These are phyloP conservation scores for Emergomyces africanus DNA, from an alignment of 2,329 filamentous ascomycete genomes.

Conservation along the genomic window DNA sequence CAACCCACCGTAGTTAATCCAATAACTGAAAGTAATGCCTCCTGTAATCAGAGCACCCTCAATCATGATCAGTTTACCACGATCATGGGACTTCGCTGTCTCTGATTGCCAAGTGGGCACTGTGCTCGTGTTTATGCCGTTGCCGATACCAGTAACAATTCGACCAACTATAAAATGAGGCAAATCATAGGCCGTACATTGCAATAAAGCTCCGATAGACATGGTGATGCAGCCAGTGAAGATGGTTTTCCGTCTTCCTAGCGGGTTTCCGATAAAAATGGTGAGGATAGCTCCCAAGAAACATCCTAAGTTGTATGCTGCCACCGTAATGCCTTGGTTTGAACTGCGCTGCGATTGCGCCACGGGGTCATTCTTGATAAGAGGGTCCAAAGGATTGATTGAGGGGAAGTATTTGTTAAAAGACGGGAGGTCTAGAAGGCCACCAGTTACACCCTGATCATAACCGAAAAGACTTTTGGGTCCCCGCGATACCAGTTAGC, in stretches of 20 bases:
- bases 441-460: constrained; percentile 33
- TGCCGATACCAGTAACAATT: constrained; percentile 17
- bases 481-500: not conserved
- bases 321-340: constrained; percentile 21
- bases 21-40: constrained; percentile 35
- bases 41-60: constrained; percentile 37
- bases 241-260: constrained; percentile 14
- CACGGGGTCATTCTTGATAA: not conserved
- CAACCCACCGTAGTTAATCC: constrained; percentile 37
- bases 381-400: constrained; percentile 19
- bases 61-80: constrained; percentile 39
- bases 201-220: constrained; percentile 13
- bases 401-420: constrained; percentile 31
- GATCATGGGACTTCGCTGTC: constrained; percentile 26
- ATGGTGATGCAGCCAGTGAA: constrained; percentile 14
- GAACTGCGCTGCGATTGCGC: not conserved
- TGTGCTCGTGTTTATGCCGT: constrained; percentile 24
- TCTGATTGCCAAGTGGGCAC: constrained; percentile 36
- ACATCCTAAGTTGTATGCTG: constrained; percentile 20
- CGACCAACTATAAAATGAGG: constrained; percentile 14
- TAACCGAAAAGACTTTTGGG: constrained; percentile 24
- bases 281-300: constrained; percentile 14
- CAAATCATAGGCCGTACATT: constrained; percentile 11
- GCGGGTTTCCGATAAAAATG: constrained; percentile 13
- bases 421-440: constrained; percentile 29